These are phyloP conservation scores for Phytophthora parvispora DNA, from an alignment of 352 stramenopile species.

Conservation along the genomic window DNA sequence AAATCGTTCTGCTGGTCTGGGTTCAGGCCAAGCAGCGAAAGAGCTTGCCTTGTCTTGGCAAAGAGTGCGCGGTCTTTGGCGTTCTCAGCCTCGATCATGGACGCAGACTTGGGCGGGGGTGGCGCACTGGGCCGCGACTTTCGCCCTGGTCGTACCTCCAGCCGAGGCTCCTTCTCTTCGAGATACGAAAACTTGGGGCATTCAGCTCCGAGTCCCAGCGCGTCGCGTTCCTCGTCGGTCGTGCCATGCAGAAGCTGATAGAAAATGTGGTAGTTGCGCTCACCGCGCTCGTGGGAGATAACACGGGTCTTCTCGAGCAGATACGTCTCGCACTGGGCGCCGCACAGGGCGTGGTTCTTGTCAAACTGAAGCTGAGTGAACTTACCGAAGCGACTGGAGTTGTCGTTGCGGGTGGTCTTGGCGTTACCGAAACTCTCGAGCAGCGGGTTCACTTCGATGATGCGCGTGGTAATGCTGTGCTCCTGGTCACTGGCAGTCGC, in stretches of 20 bases:
- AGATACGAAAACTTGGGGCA: constrained; percentile 64
- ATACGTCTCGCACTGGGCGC: constrained; percentile 96
- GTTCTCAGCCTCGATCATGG: constrained; percentile 45
- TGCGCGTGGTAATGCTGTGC: constrained; percentile 80
- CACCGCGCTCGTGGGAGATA: constrained; percentile 90
- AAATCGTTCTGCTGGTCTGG: constrained; percentile 65
- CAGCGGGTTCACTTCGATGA: constrained; percentile 98
- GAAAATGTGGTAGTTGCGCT: constrained; percentile 98
- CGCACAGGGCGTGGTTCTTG: constrained; percentile 71
- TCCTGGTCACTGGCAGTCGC: constrained; percentile 23
- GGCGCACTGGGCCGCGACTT: constrained; percentile 14
- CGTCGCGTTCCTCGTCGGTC: constrained; percentile 47
- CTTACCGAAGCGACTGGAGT: constrained; percentile 97
- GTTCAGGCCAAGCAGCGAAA: constrained; percentile 68
- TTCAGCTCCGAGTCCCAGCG: constrained; percentile 47
- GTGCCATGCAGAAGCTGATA: constrained; percentile 89
- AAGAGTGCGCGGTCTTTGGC: constrained; percentile 64
- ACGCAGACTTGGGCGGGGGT: constrained; percentile 16
- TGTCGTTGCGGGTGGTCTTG: constrained; percentile 98
- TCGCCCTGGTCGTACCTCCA: constrained; percentile 26
- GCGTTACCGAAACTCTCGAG: constrained; percentile 99
- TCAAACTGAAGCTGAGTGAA: constrained; percentile 98
- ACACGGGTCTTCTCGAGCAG: constrained; percentile 97
- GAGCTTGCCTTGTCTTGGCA: constrained; percentile 65
- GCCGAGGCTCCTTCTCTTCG: constrained; percentile 40